Percentiles rank a stretch among this genome's conserved stretches.
Evolutionary conservation across 768 basidiomycete genomes (phyloP).

Genomic region (Tricholoma terreum): DNA sequence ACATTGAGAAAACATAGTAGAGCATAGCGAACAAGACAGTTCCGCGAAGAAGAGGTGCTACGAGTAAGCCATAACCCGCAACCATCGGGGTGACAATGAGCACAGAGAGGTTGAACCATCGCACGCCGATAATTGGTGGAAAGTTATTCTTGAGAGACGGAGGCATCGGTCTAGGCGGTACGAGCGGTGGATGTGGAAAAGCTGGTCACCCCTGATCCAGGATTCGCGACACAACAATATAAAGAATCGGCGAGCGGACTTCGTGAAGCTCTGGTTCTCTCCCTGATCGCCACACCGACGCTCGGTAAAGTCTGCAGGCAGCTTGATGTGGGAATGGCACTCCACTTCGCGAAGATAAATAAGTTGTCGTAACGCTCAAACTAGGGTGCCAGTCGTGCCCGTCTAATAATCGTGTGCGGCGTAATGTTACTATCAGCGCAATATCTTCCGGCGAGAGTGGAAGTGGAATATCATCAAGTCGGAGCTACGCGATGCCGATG

Average conservation of each 20-base stretch:
- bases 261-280: constrained; percentile 16
- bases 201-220: neutral
- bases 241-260: constrained; percentile 14
- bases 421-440: neutral
- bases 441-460: neutral
- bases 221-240: constrained; percentile 1
- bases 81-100: constrained; percentile 69
- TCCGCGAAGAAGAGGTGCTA: constrained; percentile 39
- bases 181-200: neutral
- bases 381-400: neutral
- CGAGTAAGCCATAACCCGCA: constrained; percentile 64
- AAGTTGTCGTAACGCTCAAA: constrained; percentile 4
- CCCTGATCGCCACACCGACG: constrained; percentile 13
- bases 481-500: too few relatives aligned
- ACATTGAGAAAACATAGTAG: constrained; percentile 87
- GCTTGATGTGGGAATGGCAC: constrained; percentile 14
- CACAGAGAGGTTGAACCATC: constrained; percentile 76
- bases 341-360: constrained; percentile 5
- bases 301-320: constrained; percentile 4
- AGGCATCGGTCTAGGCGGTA: constrained; percentile 7
- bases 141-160: constrained; percentile 27
- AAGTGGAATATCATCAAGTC: neutral
- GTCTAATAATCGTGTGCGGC: neutral
- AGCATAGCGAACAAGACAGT: constrained; percentile 60
- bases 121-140: constrained; percentile 52